Base-by-base conservation (phyloP, 2,329 filamentous ascomycete species). In the Aspergillus pseudotamarii region DNA sequence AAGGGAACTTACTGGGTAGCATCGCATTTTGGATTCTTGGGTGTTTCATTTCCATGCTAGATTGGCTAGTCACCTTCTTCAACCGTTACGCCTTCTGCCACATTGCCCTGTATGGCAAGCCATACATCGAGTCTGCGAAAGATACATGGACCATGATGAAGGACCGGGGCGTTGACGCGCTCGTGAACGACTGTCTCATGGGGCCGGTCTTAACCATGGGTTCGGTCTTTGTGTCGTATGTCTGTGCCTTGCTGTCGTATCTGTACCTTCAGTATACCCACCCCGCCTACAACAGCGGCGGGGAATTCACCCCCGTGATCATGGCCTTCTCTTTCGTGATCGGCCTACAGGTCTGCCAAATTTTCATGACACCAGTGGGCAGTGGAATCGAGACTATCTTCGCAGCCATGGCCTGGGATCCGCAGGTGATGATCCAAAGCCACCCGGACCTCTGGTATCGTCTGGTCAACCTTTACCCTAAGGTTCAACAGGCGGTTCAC, bases 301-400 rank as follows among this genome's bases (percentile, higher is more conserved):
- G 81, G 23, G 73, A 78, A 12, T 96, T 89, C 75, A 95, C 92
- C 0, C 84, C 90, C 0, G 88, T 96, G 10, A 85, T 96, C 21
- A 86, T 96, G 74, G 92, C 92, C 0, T 96, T 94, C 76, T 83
- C 93, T 0, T 97, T 97, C 80, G 81, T 97, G 58, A 94, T 97
- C 67, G 94, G 94, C 8, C 80, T 97, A 68, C 94, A 97, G 77
- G 91, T 97, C 64, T 91, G 90, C 75, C 91, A 96, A 76, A 87
- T 96, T 67, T 96, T 97, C 79, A 91, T 94, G 38, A 94, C 92
- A 0, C 94, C 94, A 1, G 83, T 98, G 61, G 89, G 89, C 66
- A 94, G 90, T 71, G 94, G 94, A n/a, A 88, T 96, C 66, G 91
- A 96, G 69, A 96, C 94, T 0, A 91, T 97, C 65, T 97, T 97